These are phyloP conservation scores for Hypoxylon crocopeplum DNA, from an alignment of 495 filamentous ascomycete species.

Conservation along the genomic window DNA sequence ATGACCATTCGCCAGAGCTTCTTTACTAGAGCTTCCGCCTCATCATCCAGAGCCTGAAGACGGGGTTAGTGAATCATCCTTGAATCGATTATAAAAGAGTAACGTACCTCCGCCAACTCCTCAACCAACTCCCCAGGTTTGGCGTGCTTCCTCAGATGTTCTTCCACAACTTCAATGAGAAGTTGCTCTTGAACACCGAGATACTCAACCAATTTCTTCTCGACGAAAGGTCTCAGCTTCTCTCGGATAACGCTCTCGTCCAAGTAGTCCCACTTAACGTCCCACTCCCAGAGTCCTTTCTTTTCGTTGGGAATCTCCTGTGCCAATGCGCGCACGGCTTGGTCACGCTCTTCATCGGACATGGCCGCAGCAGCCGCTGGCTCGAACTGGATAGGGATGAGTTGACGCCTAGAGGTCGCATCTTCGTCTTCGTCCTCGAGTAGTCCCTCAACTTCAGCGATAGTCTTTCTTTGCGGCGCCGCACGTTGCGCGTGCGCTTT, in stretches of 20 bases:
- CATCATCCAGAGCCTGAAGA: slow-evolving; percentile 84
- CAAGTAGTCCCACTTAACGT: slow-evolving; percentile 93
- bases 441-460: slow-evolving; percentile 91
- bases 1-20: slow-evolving; percentile 99
- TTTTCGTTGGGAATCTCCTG: slow-evolving; percentile 89
- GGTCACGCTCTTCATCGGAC: slow-evolving; percentile 81
- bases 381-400: slow-evolving; percentile 93
- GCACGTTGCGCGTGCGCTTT: slow-evolving; percentile 76
- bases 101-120: slow-evolving; percentile 79
- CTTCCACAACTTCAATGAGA: slow-evolving; percentile 90
- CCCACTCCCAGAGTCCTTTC: slow-evolving; percentile 88
- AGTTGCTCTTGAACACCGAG: slow-evolving; percentile 96
- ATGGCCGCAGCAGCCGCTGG: slow-evolving; percentile 71
- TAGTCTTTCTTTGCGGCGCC: slow-evolving; percentile 73
- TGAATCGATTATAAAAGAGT: slow-evolving; percentile 13
- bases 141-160: slow-evolving; percentile 79
- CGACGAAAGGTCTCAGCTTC: slow-evolving; percentile 92
- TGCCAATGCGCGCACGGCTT: slow-evolving; percentile 79
- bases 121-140: slow-evolving; percentile 82
- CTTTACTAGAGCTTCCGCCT: slow-evolving; percentile 91
- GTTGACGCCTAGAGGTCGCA: slow-evolving; percentile 73
- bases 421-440: slow-evolving; percentile 93
- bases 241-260: slow-evolving; percentile 83
- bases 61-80: slow-evolving; percentile 14
- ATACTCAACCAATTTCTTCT: slow-evolving; percentile 97